These are phyloP conservation scores for Truncatella angustata DNA, from an alignment of 2,329 filamentous ascomycete genomes.

Conservation along the genomic window DNA sequence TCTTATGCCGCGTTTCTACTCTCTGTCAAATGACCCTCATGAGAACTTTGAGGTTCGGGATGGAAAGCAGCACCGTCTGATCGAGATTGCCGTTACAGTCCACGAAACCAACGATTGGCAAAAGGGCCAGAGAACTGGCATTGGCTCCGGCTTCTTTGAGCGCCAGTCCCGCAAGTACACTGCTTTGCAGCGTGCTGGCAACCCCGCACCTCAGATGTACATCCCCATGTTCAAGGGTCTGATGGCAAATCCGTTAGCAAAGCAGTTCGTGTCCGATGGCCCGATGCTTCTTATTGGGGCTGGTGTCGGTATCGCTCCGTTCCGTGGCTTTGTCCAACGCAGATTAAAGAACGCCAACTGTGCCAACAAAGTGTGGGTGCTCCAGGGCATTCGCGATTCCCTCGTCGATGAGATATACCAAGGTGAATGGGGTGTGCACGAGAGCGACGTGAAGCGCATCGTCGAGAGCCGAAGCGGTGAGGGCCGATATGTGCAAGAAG, in stretches of 20 bases:
- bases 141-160: constrained; percentile 92
- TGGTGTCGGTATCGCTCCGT: constrained; percentile 94
- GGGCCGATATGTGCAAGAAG: constrained; percentile 93
- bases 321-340: constrained; percentile 95
- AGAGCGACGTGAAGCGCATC: constrained; percentile 80
- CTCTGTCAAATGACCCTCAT: constrained; percentile 92
- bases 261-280: constrained; percentile 87
- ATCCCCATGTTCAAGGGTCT: constrained; percentile 97
- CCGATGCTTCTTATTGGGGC: constrained; percentile 98
- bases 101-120: constrained; percentile 84
- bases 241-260: constrained; percentile 94
- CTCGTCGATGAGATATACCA: constrained; percentile 94
- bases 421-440: constrained; percentile 93
- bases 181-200: constrained; percentile 61
- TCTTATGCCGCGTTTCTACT: constrained; percentile 98
- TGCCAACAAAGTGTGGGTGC: constrained; percentile 36
- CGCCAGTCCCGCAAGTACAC: constrained; percentile 74
- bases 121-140: constrained; percentile 70
- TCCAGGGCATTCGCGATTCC: constrained; percentile 58
- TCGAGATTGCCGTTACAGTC: constrained; percentile 96
- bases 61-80: constrained; percentile 70
- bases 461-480: constrained; percentile 74
- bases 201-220: constrained; percentile 60
- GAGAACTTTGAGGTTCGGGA: constrained; percentile 68
- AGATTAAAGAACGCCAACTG: constrained; percentile 35